Evolutionary conservation across 2,329 filamentous ascomycete genomes (phyloP).

Genomic region (Diplodia seriata): DNA sequence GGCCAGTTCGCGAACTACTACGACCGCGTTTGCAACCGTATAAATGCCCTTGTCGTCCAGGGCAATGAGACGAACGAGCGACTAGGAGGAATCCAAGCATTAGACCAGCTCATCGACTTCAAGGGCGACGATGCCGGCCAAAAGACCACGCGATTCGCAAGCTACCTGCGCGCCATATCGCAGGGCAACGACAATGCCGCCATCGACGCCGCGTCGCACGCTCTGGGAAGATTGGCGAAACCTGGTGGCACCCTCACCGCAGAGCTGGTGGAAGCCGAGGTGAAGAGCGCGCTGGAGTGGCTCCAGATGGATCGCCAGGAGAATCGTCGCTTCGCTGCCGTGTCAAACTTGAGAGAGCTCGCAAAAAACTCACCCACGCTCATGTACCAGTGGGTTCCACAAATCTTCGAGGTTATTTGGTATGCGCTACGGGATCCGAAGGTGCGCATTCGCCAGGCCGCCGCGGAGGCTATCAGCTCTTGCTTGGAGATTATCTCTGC

Average conservation of each 20-base stretch:
- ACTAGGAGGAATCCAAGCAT: constrained; percentile 87
- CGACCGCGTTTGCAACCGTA: constrained; percentile 68
- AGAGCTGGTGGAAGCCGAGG: constrained; percentile 94
- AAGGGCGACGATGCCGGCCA: constrained; percentile 91
- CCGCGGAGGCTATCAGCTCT: constrained; percentile 89
- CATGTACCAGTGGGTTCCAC: constrained; percentile 93
- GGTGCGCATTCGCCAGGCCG: constrained; percentile 88
- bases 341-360: constrained; percentile 87
- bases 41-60: constrained; percentile 78
- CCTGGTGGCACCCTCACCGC: constrained; percentile 94
- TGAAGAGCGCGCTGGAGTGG: constrained; percentile 96
- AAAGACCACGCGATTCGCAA: constrained; percentile 93
- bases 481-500: constrained; percentile 96
- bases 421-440: constrained; percentile 88
- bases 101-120: constrained; percentile 94
- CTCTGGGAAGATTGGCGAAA: constrained; percentile 86
- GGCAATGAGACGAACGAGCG: constrained; percentile 87
- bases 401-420: constrained; percentile 96
- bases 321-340: constrained; percentile 89
- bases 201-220: constrained; percentile 87
- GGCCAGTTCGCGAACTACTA: constrained; percentile 80
- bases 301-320: constrained; percentile 94
- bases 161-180: constrained; percentile 85
- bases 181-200: constrained; percentile 89
- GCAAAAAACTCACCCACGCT: constrained; percentile 92